phyloP scores from a whole-genome alignment of 2,329 filamentous ascomycete genomes.

The Fusarium floridanum region DNA sequence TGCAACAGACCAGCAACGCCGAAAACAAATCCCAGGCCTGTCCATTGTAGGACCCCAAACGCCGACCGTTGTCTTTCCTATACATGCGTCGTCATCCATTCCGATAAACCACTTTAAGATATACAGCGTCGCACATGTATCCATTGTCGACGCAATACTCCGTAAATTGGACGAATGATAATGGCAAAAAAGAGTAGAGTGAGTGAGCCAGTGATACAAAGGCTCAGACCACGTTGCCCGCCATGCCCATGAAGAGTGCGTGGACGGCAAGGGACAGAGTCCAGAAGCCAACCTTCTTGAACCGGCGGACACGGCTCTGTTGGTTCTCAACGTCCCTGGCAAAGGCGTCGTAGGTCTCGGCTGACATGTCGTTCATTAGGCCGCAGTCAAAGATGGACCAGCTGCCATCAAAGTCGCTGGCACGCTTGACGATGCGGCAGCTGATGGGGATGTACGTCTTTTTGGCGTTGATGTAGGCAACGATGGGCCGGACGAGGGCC shows the following conservation, averaged over 20 bases:
- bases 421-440: conserved; percentile 92
- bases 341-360: conserved; percentile 95
- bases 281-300: conserved; percentile 98
- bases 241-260: conserved; percentile 94
- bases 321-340: conserved; percentile 91
- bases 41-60: conserved; percentile 30
- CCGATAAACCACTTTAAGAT: conserved; percentile 17
- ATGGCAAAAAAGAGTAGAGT: conserved; percentile 28
- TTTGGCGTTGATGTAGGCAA: conserved; percentile 97
- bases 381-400: conserved; percentile 97
- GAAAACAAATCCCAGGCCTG: conserved; percentile 9
- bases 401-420: conserved; percentile 90
- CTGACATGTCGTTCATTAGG: conserved; percentile 91
- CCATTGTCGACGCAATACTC: conserved; percentile 17
- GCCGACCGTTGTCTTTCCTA: conserved; percentile 32
- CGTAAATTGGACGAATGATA: background rate
- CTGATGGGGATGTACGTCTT: conserved; percentile 95
- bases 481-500: conserved; percentile 92
- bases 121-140: conserved; percentile 31
- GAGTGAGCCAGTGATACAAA: background rate
- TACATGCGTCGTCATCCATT: conserved; percentile 21
- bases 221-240: conserved; percentile 76
- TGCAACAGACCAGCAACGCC: conserved; percentile 25
- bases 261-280: conserved; percentile 92
- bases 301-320: conserved; percentile 84